Base-by-base conservation (phyloP, 176 grass and related monocot genomes). In the Cenchrus americanus region DNA sequence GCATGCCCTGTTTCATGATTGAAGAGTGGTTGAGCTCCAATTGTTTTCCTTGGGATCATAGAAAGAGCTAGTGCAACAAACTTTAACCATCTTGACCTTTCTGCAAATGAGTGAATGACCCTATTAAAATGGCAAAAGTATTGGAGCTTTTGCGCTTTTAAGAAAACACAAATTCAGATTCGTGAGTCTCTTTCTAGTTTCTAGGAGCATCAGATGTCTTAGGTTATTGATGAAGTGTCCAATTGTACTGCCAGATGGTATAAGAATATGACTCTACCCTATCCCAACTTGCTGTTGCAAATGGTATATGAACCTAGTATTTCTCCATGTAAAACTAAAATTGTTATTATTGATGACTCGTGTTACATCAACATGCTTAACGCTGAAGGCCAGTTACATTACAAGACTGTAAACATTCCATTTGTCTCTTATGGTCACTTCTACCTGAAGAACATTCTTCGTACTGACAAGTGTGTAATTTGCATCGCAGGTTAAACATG, bases 401-500 rank as follows among this genome's bases (percentile, higher is more conserved):
- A 51, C 47, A 53, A 54, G 53, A 13, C 24, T 74, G 50, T 5
- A 26, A 40, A 19, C 14, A 37, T 49, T 82, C 18, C 7, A 4
- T 57, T 17, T 30, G 55, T 50, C 37, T 61, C 21, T 42, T 84
- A 18, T 49, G 19, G 57, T n/a, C 7, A 8, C 12, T 11, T 51
- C 19, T 23, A 69, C 0, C 37, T 42, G 13, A 53, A 80, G 18
- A 24, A 24, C 26, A 53, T 60, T 49, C 26, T 59, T 62, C 48
- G 26, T 70, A 34, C 26, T 32, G 84, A 65, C 51, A 15, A 42
- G 0, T 64, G 6, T 75, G 18, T 30, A 60, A 50, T 32, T 43
- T 82, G 41, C 5, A 15, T 64, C 81, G 18, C 87, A 92, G 91
- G 85, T 90, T 47, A 93, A 87, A 58, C 85, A 77, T 71, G 86